Evolutionary conservation across 805 yeast species (phyloP), one percentile per base, ranked within the genome.

Genomic region (Spathaspora sp.): DNA sequence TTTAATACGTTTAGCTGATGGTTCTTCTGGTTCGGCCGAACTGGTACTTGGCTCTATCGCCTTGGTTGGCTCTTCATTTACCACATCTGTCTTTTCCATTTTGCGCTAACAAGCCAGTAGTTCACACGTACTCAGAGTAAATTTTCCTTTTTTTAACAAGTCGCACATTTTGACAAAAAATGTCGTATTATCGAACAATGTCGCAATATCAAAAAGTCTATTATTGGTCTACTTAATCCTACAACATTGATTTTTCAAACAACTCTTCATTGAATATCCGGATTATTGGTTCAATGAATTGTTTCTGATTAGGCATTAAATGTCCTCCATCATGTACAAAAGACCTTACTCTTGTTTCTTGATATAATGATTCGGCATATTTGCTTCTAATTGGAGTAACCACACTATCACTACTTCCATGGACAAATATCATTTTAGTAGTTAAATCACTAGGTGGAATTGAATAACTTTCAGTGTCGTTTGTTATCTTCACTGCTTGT

Each of bases 301-400:
- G 62, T 56, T 45, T 55, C 54, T 55, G 57, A 20, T 52, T 52
- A 2, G 55, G 75, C 28, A 72, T 56, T 54, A 57, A 67, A 56
- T 73, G 78, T 5, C 72, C 74, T 1, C 76, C 77, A 7, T 67
- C 73, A 49, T 70, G 73, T 43, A 50, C 55, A 38, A 66, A 60
- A 7, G 50, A 53, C 17, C 47, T 55, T 10, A 60, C 58, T 7
- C 54, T 50, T 8, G 39, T 20, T 8, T 54, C 48, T n/a, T 28
- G 35, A 47, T 57, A 70, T 5, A 62, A 48, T 3, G 55, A 47
- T 19, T 60, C 57, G 42, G 72, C 60, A 49, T 56, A 64, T 47
- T 55, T 50, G 0, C 72, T 56, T 47, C 76, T 57, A 18, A 68
- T 55, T 2, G 64, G 60, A 1, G 76, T 70, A 10, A 73, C 75